Evolutionary conservation across 2,329 filamentous ascomycete species (phyloP).

Genomic region (Botrytis elliptica): DNA sequence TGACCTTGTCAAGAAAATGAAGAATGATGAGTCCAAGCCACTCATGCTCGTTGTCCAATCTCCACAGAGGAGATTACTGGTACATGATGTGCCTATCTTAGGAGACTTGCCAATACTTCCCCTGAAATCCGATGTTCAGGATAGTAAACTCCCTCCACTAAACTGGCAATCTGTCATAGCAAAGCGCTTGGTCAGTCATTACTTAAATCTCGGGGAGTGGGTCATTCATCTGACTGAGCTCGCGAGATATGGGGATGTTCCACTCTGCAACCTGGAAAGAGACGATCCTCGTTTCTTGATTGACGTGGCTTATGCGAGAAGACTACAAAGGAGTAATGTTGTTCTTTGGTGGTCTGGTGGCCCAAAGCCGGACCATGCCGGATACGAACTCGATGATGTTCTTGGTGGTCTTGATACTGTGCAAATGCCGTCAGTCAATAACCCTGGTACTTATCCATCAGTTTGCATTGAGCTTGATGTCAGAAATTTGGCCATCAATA

Average conservation of each 20-base stretch:
- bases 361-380: slow-evolving; percentile 88
- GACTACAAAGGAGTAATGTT: slow-evolving; percentile 86
- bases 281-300: slow-evolving; percentile 95
- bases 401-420: slow-evolving; percentile 79
- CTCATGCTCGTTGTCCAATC: slow-evolving; percentile 89
- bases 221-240: slow-evolving; percentile 83
- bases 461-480: slow-evolving; percentile 95
- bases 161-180: slow-evolving; percentile 92
- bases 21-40: slow-evolving; percentile 77
- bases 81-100: slow-evolving; percentile 81
- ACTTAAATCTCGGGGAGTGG: slow-evolving; percentile 91
- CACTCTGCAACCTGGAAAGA: slow-evolving; percentile 89
- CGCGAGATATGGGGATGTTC: slow-evolving; percentile 88
- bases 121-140: slow-evolving; percentile 76
- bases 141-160: slow-evolving; percentile 84
- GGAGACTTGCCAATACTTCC: slow-evolving; percentile 81
- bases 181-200: slow-evolving; percentile 82
- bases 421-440: slow-evolving; percentile 90
- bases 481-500: slow-evolving; percentile 95
- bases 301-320: slow-evolving; percentile 88
- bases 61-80: slow-evolving; percentile 73
- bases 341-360: slow-evolving; percentile 95
- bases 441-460: slow-evolving; percentile 88
- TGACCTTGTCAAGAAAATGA: slow-evolving; percentile 86
- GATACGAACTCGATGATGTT: slow-evolving; percentile 91